phyloP scores from a whole-genome alignment of 148 eudicot genomes.

The Fagopyrum homotropicum region DNA sequence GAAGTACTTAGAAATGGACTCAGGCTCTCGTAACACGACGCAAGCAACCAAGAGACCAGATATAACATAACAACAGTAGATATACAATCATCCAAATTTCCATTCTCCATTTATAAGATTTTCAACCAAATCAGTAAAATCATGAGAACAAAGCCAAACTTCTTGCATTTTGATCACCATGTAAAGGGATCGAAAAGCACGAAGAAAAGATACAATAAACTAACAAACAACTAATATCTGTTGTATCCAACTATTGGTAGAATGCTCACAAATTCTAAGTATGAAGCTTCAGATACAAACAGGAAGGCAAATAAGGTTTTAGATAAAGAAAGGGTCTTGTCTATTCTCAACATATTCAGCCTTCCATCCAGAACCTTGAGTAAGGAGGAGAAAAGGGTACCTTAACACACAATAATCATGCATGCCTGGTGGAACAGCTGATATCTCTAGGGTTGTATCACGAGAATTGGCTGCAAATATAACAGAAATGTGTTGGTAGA shows the following conservation, averaged over 20 bases:
- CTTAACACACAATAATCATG: not conserved
- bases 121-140: not conserved
- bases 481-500: not conserved
- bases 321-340: not conserved
- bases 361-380: conserved; percentile 7
- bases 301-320: not conserved
- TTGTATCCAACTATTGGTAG: not conserved
- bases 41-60: not conserved
- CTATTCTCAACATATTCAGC: conserved; percentile 3
- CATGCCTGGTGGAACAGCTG: not conserved
- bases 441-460: conserved; percentile 29
- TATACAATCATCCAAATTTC: not conserved
- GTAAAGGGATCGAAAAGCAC: not conserved
- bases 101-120: not conserved
- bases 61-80: not conserved
- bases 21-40: no score
- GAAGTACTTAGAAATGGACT: no score
- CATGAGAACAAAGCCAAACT: not conserved
- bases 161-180: not conserved
- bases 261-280: not conserved
- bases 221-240: not conserved
- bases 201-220: not conserved
- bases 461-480: conserved; percentile 42
- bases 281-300: conserved; percentile 3
- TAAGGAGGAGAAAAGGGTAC: not conserved